Evolutionary conservation across 495 filamentous ascomycete genomes (phyloP).

Genomic region (Penicillium psychrofluorescens): DNA sequence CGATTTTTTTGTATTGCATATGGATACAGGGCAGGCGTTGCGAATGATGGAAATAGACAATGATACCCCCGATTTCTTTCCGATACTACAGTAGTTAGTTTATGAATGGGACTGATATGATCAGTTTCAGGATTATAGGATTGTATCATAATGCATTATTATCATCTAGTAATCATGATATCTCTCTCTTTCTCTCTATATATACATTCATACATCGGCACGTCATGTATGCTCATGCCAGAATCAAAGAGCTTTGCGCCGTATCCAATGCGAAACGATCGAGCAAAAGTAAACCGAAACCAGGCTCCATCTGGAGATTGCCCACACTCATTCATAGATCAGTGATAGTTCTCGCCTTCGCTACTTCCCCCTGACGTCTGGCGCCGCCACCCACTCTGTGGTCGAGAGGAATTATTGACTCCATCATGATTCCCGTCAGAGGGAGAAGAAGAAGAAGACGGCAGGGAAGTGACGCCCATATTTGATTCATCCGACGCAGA

Average conservation of each 20-base stretch:
- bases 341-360: conserved; percentile 1
- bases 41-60: neutral
- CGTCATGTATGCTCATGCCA: conserved; percentile 7
- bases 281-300: neutral
- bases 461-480: conserved; percentile 13
- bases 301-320: too few relatives aligned
- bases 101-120: neutral
- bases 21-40: neutral
- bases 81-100: neutral
- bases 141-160: conserved; percentile 19
- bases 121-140: conserved; percentile 7
- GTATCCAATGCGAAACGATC: neutral
- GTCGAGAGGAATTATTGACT: conserved; percentile 8
- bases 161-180: conserved; percentile 12
- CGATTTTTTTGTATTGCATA: neutral
- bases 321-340: conserved; percentile 3
- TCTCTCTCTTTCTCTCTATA: neutral
- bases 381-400: conserved; percentile 28
- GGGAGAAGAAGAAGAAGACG: conserved; percentile 12
- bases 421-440: conserved; percentile 6
- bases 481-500: conserved; percentile 13
- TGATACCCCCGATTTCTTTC: conserved; percentile 1
- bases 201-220: conserved; percentile 14
- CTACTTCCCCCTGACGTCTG: conserved; percentile 20
- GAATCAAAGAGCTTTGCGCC: neutral